Conservation (phyloP, 352 stramenopile species). For the Globisporangium rhizosaccharum region DNA sequence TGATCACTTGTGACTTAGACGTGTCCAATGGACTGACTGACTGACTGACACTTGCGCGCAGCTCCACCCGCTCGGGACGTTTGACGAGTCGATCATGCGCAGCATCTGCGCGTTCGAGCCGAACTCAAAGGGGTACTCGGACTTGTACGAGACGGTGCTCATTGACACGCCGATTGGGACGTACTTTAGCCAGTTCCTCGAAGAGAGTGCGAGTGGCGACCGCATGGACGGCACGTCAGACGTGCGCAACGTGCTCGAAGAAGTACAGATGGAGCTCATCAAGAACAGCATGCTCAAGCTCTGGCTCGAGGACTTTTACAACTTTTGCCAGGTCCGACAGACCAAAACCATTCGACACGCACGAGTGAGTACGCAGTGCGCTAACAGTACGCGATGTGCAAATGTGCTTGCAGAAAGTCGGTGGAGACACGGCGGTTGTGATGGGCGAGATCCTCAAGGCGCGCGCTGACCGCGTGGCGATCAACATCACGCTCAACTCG, state of each 20-base stretch:
- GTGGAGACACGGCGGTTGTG: slow-evolving; percentile 95
- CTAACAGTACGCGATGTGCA: neutral
- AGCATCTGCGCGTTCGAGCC: slow-evolving; percentile 98
- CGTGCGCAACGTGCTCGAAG: slow-evolving; percentile 96
- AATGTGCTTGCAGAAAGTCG: slow-evolving; percentile 62
- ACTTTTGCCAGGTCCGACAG: slow-evolving; percentile 85
- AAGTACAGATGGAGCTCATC: slow-evolving; percentile 99
- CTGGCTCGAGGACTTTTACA: slow-evolving; percentile 93
- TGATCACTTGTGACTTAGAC: neutral
- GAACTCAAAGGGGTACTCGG: slow-evolving; percentile 96
- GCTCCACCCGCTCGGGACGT: slow-evolving; percentile 98
- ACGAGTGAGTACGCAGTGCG: neutral
- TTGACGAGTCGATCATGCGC: slow-evolving; percentile 98
- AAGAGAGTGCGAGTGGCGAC: slow-evolving; percentile 88
- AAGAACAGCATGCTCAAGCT: slow-evolving; percentile 99
- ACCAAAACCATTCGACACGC: neutral
- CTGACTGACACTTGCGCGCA: slow-evolving; percentile 25
- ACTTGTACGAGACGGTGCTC: slow-evolving; percentile 99
- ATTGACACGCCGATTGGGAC: slow-evolving; percentile 97
- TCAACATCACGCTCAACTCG: slow-evolving; percentile 99
- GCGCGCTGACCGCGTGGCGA: slow-evolving; percentile 96
- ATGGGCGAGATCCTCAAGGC: slow-evolving; percentile 96
- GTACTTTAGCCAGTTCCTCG: slow-evolving; percentile 98
- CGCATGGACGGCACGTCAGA: slow-evolving; percentile 82
- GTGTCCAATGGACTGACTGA: neutral